Base-by-base conservation (phyloP, 371 early-diverging fungal species). In the Furculomyces boomerangus region DNA sequence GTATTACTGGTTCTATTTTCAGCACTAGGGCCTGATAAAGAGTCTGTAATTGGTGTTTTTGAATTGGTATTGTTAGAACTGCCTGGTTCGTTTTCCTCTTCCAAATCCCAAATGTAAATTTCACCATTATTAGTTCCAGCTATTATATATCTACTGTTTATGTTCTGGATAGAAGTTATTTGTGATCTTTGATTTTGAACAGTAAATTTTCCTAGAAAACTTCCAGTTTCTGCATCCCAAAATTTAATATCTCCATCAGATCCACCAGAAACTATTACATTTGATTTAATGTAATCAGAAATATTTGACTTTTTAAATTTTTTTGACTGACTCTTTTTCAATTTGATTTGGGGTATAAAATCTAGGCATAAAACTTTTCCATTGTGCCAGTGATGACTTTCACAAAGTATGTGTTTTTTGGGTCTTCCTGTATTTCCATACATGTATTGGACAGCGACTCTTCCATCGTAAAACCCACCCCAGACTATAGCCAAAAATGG, bases 251-350 rank as follows among this genome's bases (percentile, higher is more conserved):
- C 18, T 2, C 41, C 22, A 48, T 54, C 55, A n/a, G 41, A 25
- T n/a, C 55, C 55, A n/a, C 47, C 55, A 8, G 55, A 47, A 48
- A 54, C 45, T 25, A 54, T 25, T 2, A 54, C 55, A 54, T 41
- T 32, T 35, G 8, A 18, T 10, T 18, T n/a, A 18, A 13, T 37
- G 35, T 10, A 24, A 22, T 3, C 24, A 13, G 8, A 5, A 24
- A 13, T 31, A 25, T 25, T 37, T 50, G 10, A 14, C 20, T 5
- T 5, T 14, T 22, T 16, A 31, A 14, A 5, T 5, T 50, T 50
- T 20, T 22, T 13, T 10, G 3, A 13, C 24, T 10, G 31, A 3
- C 10, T 18, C 10, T 31, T 50, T 24, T 7, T 46, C 26, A 28
- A 26, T 10, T 30, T 37, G n/a, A 31, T 50, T n/a, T 31, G 35